Base-by-base conservation (phyloP, 2,329 filamentous ascomycete species). In the Berkeleyomyces rouxiae region DNA sequence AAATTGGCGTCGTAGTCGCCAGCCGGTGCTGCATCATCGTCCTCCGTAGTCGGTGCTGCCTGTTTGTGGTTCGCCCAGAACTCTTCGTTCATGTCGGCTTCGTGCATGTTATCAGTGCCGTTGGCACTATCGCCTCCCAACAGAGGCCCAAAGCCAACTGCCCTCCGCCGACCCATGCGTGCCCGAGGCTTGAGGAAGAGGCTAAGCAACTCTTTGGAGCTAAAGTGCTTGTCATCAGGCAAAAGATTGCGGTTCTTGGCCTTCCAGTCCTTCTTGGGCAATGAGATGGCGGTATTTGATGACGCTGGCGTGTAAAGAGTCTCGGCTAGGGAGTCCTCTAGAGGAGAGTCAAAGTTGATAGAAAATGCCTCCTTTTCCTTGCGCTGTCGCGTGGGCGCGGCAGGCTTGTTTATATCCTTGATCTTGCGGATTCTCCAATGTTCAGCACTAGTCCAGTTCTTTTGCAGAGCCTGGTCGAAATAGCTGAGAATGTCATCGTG, bases 301-400 rank as follows among this genome's bases (percentile, higher is more conserved):
- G 85, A 80, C 5, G 92, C 90, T 64, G 86, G 84, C 0, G 87
- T 93, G 73, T 92, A 91, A 42, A 97, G 83, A 16, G 84, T 74
- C 67, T 95, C 88, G 3, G 86, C 86, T 36, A 90, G 71, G 53
- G 81, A 77, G 37, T 83, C 77, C 63, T 86, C 85, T 64, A 96
- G 82, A 1, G 90, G 84, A 0, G 87, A 82, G 7, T 79, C 75
- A 71, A 99, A 99, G 73, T 97, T 87, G 66, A 99, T 95, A 70
- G 93, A 87, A 70, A 99, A 99, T 0, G 88, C 87, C 70, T 96
- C 92, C 74, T 96, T 99, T 72, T 97, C 93, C 73, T 96, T 97
- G 66, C 90, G 83, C 68, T 85, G 83, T 66, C 81, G 85, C 70
- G 72, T 81, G 68, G 69, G 76, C 11, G 81, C 77, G 7, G 80